Evolutionary conservation across 2,329 filamentous ascomycete species (phyloP).

Genomic region (Chrysoporthe cubensis): DNA sequence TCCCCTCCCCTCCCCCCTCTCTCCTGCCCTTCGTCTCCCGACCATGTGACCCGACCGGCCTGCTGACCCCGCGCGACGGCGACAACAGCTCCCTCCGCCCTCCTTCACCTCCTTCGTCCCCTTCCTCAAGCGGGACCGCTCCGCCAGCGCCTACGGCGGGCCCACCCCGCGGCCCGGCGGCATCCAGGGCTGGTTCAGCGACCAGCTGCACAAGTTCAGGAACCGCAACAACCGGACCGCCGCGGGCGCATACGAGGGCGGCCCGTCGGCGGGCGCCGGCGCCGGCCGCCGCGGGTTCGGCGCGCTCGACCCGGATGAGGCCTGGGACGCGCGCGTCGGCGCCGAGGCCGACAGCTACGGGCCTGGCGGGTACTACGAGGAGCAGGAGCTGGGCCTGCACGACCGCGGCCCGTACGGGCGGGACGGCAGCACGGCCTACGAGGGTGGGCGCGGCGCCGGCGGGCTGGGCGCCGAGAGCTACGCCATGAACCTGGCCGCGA

Average conservation of each 20-base stretch:
- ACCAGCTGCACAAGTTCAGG: constrained; percentile 66
- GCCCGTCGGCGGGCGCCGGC: constrained; percentile 39
- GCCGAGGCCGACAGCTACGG: constrained; percentile 70
- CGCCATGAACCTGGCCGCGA: constrained; percentile 52
- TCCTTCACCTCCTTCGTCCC: constrained; percentile 71
- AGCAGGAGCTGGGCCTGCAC: constrained; percentile 72
- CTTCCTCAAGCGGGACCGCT: constrained; percentile 58
- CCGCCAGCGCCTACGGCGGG: constrained; percentile 47
- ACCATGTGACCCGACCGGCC: background rate
- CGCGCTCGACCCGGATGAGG: constrained; percentile 78
- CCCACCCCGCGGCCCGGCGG: constrained; percentile 63
- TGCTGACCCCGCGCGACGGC: constrained; percentile 25
- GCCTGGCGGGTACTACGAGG: constrained; percentile 70
- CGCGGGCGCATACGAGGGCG: constrained; percentile 70
- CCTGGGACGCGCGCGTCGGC: constrained; percentile 82
- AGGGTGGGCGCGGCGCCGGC: constrained; percentile 41
- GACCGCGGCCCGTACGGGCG: constrained; percentile 54
- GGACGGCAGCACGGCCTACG: constrained; percentile 42
- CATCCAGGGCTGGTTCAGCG: constrained; percentile 73
- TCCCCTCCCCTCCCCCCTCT: constrained; percentile 12
- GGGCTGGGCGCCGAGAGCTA: constrained; percentile 41
- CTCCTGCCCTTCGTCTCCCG: background rate
- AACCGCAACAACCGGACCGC: constrained; percentile 69
- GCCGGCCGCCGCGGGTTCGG: constrained; percentile 62
- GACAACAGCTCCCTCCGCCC: constrained; percentile 67